phyloP scores from a whole-genome alignment of 495 filamentous ascomycete species.

The Penicillium waksmanii region DNA sequence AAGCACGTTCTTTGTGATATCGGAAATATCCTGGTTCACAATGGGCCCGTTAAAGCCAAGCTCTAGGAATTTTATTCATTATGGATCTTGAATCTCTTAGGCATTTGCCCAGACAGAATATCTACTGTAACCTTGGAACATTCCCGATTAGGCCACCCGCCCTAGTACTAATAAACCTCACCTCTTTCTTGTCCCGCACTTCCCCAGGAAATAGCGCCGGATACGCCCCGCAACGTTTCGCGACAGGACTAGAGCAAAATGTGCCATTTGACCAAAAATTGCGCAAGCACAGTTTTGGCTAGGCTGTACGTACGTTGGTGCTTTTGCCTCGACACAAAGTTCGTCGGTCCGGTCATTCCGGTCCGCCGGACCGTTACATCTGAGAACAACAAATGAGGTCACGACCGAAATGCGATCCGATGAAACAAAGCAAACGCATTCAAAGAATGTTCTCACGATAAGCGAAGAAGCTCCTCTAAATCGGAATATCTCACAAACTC shows the following conservation, averaged over 20 bases:
- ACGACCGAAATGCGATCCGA: neutral
- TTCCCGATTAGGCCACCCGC: too few relatives aligned
- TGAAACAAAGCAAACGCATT: too few relatives aligned
- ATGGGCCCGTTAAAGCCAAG: slow-evolving; percentile 2
- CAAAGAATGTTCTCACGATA: too few relatives aligned
- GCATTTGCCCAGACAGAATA: too few relatives aligned
- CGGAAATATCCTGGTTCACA: slow-evolving; percentile 24
- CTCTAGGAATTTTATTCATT: slow-evolving; percentile 11
- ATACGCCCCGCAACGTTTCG: slow-evolving; percentile 1
- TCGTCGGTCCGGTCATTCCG: neutral
- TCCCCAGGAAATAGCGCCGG: neutral
- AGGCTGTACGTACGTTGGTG: too few relatives aligned
- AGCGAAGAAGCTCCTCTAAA: neutral
- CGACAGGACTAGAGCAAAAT: too few relatives aligned
- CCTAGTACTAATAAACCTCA: neutral
- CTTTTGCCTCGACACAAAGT: too few relatives aligned
- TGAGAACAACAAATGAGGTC: neutral
- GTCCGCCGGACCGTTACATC: neutral
- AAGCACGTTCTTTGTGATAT: slow-evolving; percentile 61
- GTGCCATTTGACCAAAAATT: too few relatives aligned
- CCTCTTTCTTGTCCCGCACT: neutral
- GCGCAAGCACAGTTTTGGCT: too few relatives aligned
- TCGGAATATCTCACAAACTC: neutral
- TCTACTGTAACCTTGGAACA: too few relatives aligned
- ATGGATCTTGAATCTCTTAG: too few relatives aligned